Evolutionary conservation across 1,284 basidiomycete genomes (phyloP).

Genomic region (Dichomitus squalens): DNA sequence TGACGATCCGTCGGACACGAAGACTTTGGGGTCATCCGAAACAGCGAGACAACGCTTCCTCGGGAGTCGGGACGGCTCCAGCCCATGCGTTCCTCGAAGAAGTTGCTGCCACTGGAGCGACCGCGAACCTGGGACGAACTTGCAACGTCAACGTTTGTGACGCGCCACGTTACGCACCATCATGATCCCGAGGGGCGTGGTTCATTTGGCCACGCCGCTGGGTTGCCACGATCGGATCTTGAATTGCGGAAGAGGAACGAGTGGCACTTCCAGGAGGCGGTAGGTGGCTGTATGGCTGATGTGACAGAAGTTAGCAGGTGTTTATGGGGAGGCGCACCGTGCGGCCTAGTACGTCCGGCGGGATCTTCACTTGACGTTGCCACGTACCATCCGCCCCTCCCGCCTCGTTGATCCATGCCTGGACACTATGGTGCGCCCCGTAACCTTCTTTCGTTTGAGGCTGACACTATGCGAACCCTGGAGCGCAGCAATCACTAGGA

Average conservation of each 20-base stretch:
- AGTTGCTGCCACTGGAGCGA: too few relatives aligned
- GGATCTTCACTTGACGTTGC: too few relatives aligned
- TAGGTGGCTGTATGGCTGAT: too few relatives aligned
- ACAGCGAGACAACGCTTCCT: neutral
- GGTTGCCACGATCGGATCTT: constrained; percentile 9
- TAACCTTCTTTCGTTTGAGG: neutral
- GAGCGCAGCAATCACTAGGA: neutral
- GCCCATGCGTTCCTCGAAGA: too few relatives aligned
- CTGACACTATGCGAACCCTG: neutral
- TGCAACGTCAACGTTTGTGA: neutral
- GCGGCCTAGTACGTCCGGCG: too few relatives aligned
- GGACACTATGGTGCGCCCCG: neutral
- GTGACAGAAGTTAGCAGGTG: too few relatives aligned
- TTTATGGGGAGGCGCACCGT: too few relatives aligned
- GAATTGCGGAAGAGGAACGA: neutral
- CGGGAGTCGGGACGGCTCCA: neutral
- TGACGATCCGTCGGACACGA: neutral
- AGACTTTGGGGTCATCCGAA: neutral
- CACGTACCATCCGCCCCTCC: too few relatives aligned
- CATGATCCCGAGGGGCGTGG: neutral
- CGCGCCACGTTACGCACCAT: neutral
- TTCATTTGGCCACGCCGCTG: constrained; percentile 3
- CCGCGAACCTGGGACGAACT: neutral
- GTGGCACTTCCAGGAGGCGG: too few relatives aligned
- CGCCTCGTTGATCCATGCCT: neutral